A percentile compares a stretch with the other conserved stretches of the same genome.
These are phyloP conservation scores for Tricholoma matsutake DNA, from an alignment of 768 basidiomycete species.

Conservation along the genomic window DNA sequence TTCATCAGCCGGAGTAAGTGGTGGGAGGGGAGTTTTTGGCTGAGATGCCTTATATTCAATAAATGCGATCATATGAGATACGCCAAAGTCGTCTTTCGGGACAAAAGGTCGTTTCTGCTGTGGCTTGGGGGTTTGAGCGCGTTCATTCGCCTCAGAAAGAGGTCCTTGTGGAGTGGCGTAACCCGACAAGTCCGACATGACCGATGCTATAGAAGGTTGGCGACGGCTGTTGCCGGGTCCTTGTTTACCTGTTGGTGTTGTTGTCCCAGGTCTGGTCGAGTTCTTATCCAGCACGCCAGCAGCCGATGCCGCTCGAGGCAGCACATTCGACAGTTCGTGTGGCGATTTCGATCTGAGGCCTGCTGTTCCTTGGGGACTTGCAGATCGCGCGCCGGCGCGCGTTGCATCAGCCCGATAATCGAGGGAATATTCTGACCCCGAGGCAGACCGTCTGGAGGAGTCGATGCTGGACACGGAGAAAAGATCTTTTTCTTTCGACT, in stretches of 20 bases:
- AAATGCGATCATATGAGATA: slow-evolving; percentile 82
- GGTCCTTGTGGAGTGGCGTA: slow-evolving; percentile 41
- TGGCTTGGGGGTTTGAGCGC: slow-evolving; percentile 31
- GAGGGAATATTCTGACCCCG: slow-evolving; percentile 58
- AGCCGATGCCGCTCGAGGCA: slow-evolving; percentile 11
- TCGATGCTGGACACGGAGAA: slow-evolving; percentile 23
- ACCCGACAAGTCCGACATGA: slow-evolving; percentile 61
- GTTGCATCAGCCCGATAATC: slow-evolving; percentile 34
- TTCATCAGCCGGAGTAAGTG: slow-evolving; percentile 65
- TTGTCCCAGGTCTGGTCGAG: slow-evolving; percentile 26
- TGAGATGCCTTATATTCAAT: slow-evolving; percentile 65
- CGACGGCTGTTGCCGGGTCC: slow-evolving; percentile 33
- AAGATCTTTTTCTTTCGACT: slow-evolving; percentile 37
- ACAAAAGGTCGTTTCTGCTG: slow-evolving; percentile 47
- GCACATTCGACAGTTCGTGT: slow-evolving; percentile 5
- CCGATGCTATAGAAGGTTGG: slow-evolving; percentile 72
- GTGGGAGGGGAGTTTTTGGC: slow-evolving; percentile 29
- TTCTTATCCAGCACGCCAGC: slow-evolving; percentile 8
- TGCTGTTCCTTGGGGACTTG: slow-evolving; percentile 38
- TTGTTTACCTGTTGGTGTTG: slow-evolving; percentile 33
- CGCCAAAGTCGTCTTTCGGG: slow-evolving; percentile 83
- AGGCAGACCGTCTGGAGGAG: slow-evolving; percentile 35
- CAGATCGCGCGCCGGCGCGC: slow-evolving; percentile 35
- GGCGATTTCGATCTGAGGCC: slow-evolving; percentile 22
- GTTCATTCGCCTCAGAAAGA: slow-evolving; percentile 22